A percentile compares a stretch with the other conserved stretches of the same genome.
phyloP scores from a whole-genome alignment of 192 early-diverging fungal genomes.

The Phlyctochytrium bullatum region DNA sequence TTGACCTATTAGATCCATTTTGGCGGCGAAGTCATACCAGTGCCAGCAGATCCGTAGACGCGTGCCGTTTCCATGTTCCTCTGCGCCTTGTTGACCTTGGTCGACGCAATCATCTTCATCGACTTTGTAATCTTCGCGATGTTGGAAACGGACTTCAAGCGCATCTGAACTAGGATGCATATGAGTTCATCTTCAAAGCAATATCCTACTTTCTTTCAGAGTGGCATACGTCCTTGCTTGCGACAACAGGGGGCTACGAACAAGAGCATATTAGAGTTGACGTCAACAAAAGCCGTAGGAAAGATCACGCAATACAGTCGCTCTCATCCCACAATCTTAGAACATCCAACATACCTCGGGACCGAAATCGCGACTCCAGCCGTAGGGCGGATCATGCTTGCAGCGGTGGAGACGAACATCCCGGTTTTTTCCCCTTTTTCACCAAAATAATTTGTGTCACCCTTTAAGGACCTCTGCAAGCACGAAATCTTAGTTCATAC shows the following conservation, averaged over 20 bases:
- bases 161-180: slow-evolving; percentile 70
- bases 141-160: slow-evolving; percentile 94
- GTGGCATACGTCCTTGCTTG: slow-evolving; percentile 27
- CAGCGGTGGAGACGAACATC: background rate
- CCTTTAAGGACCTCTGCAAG: too few relatives aligned
- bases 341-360: too few relatives aligned
- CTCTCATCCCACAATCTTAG: background rate
- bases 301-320: background rate
- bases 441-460: too few relatives aligned
- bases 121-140: slow-evolving; percentile 99
- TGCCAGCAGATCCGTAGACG: slow-evolving; percentile 62
- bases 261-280: background rate
- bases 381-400: too few relatives aligned
- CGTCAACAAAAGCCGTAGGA: background rate
- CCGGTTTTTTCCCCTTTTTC: too few relatives aligned
- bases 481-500: too few relatives aligned
- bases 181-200: background rate
- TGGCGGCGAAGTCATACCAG: slow-evolving; percentile 20
- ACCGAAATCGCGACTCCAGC: background rate
- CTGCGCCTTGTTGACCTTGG: slow-evolving; percentile 92
- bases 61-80: slow-evolving; percentile 85
- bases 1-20: slow-evolving; percentile 28
- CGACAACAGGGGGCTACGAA: too few relatives aligned
- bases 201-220: slow-evolving; percentile 24
- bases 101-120: slow-evolving; percentile 99